Evolutionary conservation across 2,329 filamentous ascomycete species (phyloP).

Genomic region (Pezicula radicicola): DNA sequence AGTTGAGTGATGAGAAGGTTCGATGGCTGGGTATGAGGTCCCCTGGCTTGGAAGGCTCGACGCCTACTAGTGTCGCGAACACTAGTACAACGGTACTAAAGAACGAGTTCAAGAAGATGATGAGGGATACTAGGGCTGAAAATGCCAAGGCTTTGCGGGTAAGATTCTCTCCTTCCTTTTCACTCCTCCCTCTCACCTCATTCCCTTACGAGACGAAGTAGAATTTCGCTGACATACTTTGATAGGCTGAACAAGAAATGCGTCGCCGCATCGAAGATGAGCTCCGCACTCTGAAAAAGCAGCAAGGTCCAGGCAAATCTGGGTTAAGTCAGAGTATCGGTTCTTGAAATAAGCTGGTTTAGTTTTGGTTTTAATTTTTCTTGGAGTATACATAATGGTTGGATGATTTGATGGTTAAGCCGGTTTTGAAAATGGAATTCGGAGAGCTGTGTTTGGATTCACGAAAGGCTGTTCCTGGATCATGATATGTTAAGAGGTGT

Average conservation of each 20-base stretch:
- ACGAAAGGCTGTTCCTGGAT: too few relatives aligned
- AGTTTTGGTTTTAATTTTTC: background rate
- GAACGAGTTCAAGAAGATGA: conserved; percentile 79
- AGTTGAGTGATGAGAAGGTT: conserved; percentile 65
- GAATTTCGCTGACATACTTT: conserved; percentile 9
- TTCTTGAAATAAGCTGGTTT: background rate
- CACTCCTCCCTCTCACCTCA: background rate
- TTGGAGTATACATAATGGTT: background rate
- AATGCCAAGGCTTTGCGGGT: conserved; percentile 63
- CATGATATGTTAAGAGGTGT: too few relatives aligned
- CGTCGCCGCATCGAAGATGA: conserved; percentile 63
- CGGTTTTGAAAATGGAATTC: too few relatives aligned
- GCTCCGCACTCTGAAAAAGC: conserved; percentile 45
- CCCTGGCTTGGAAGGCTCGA: conserved; percentile 38
- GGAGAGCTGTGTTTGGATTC: too few relatives aligned
- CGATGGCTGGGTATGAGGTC: conserved; percentile 60
- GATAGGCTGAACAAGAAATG: conserved; percentile 69
- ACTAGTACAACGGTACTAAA: conserved; percentile 68
- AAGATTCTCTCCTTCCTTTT: conserved; percentile 30
- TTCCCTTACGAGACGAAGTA: conserved; percentile 7
- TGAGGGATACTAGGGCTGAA: conserved; percentile 68
- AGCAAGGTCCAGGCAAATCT: conserved; percentile 30
- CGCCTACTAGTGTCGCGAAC: conserved; percentile 19
- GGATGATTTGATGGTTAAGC: background rate
- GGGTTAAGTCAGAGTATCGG: conserved; percentile 24